Base-by-base conservation (phyloP, 1,284 basidiomycete genomes). In the Ustilago shanxiensis region DNA sequence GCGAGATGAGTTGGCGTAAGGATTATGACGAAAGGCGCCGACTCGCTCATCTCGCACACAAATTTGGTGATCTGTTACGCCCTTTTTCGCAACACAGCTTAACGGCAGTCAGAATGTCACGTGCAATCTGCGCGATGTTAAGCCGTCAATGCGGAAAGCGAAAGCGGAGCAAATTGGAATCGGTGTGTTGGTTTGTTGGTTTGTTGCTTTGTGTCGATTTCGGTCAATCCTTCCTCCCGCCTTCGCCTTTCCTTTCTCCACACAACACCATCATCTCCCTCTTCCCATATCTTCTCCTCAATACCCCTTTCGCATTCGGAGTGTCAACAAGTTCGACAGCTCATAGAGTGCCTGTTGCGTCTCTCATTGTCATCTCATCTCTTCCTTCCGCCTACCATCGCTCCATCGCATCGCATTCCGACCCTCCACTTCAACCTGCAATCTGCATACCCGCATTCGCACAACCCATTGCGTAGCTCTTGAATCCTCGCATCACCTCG, bases 391-490 rank as follows among this genome's bases (percentile, higher is more conserved):
- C 33, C 22, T n/a, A n/a, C n/a, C 44, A 24, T 29, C 1, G 28
- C 3, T 18, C 28, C 24, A 29, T 9, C 29, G 7, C 50, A 52
- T 28, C 13, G 13, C 26, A 24, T 49, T 24, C 22, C 9, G 6
- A n/a, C 41, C 13, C 47, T 49, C 47, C 47, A 49, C 47, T 49
- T 49, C n/a, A 6, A 26, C 20, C 26, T 35, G 22, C 31, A 28
- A n/a, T 53, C 16, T 47, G 44, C 44, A 47, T 47, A 47, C 44
- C 44, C 44, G 44, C 44, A 47, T 24, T 22, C n/a, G 20, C 44
- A 18, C 44, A 20, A 9, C 18, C 44, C 8, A 47, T 22, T 13
- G 26, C 24, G 24, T 29, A 29, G 24, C 26, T 14, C 49, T 16
- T 8, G 31, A 13, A 24, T 11, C 45, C 1, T 28, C 31, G 26